phyloP scores from a whole-genome alignment of 257 asterid species.

The Plantago elongata region DNA sequence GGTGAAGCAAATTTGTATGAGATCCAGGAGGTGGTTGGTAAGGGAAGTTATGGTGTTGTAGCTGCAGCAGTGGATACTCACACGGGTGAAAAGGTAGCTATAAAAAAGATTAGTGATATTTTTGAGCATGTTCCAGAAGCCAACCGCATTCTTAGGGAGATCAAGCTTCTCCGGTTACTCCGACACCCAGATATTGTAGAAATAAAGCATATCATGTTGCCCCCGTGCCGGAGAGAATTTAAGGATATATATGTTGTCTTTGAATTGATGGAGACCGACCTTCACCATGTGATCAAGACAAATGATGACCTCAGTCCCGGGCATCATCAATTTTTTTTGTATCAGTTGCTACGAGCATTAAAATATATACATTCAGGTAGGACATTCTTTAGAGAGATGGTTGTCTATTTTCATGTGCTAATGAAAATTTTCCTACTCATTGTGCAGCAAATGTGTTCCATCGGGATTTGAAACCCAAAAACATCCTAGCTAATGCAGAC shows the following conservation, averaged over 20 bases:
- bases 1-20: conserved; percentile 67
- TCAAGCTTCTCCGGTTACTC: conserved; percentile 67
- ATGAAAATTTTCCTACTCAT: not conserved
- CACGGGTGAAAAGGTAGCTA: conserved; percentile 77
- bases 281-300: conserved; percentile 64
- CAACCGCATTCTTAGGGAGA: conserved; percentile 72
- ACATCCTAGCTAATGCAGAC: conserved; percentile 77
- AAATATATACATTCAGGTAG: conserved; percentile 71
- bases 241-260: conserved; percentile 71
- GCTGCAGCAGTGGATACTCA: conserved; percentile 77
- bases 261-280: conserved; percentile 84
- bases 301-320: conserved; percentile 67
- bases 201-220: conserved; percentile 71
- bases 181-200: conserved; percentile 70
- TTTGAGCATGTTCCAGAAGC: conserved; percentile 81
- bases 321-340: conserved; percentile 65
- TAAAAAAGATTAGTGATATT: conserved; percentile 60
- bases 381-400: conserved; percentile 2
- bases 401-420: not conserved
- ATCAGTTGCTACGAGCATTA: conserved; percentile 76
- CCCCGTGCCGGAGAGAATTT: conserved; percentile 74
- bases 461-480: conserved; percentile 70
- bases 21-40: conserved; percentile 75
- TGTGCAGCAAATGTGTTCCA: conserved; percentile 71
- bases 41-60: conserved; percentile 80